Base-by-base conservation (phyloP, 1,284 basidiomycete species). In the Microbotryomycetes sp. region DNA sequence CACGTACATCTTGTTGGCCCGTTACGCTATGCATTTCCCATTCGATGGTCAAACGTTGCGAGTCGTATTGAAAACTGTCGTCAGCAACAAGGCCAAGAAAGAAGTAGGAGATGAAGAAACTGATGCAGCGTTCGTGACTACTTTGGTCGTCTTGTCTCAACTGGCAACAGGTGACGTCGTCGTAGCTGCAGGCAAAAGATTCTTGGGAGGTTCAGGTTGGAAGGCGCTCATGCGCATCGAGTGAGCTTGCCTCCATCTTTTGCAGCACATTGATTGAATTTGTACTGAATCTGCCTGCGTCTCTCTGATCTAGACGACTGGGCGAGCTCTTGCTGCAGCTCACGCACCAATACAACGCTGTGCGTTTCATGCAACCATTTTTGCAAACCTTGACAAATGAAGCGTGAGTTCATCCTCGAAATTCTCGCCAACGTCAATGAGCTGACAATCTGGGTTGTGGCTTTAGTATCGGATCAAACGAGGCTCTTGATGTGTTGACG, bases 1-100 rank as follows among this genome's bases (percentile, higher is more conserved):
- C 53, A 83, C 82, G 64, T 87, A 85, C 66, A 80, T 89, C 62
- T 78, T 90, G 6, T 77, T 90, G 1, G 81, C 83, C 0, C 80
- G 83, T 0, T 78, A 89, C 23, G 84, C 86, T 0, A 83, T 83
- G 62, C 84, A 84, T 74, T 81, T 81, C 51, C 77, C 78, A 16
- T 72, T 91, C 31, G 79, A 82, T 2, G 68, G 81, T 0, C 71
- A 81, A 26, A 86, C 84, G 1, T 65, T 87, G 54, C 81, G 81
- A 57, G 78, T 80, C 6, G 80, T 89, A 28, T 65, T 88, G 22
- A 74, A 74, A 45, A 73, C 81, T 19, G 82, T 89, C 76, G 70
- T 83, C 12, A 74, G 77, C 48, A 65, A 65, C 55, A 45, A 60
- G n/a, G 63, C 63, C 19, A 60, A 58, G 60, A 59, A 66, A 57